These are phyloP conservation scores for Auricularia sp. DNA, from an alignment of 768 basidiomycete species.

Conservation along the genomic window DNA sequence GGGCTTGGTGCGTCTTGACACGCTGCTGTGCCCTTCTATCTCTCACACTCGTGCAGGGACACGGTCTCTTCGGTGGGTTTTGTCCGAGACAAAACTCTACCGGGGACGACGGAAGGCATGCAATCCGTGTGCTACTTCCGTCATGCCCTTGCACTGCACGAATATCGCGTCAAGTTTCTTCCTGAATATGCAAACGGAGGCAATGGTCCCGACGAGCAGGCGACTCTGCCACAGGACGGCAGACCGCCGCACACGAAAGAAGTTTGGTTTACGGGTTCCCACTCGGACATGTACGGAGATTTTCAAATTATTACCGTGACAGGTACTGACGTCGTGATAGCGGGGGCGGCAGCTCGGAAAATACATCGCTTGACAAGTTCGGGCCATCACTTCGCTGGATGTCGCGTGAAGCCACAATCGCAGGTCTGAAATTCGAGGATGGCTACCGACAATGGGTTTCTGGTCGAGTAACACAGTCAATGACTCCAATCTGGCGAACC, in stretches of 20 bases:
- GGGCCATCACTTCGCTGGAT: too few species aligned
- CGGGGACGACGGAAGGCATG: neutral
- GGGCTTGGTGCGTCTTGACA: conserved; percentile 27
- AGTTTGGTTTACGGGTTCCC: neutral
- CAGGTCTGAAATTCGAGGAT: too few species aligned
- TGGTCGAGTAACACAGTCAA: too few species aligned
- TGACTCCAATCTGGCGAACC: too few species aligned
- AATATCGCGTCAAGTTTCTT: neutral
- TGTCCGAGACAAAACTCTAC: neutral
- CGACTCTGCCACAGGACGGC: neutral
- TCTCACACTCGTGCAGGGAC: neutral
- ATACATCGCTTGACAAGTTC: too few species aligned
- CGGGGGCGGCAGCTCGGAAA: too few species aligned
- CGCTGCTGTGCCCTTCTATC: neutral
- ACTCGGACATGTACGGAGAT: neutral
- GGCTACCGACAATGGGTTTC: too few species aligned
- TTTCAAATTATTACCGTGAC: too few species aligned
- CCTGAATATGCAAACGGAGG: neutral
- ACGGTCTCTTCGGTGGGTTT: neutral
- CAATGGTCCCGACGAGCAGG: neutral
- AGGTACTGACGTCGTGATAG: too few species aligned
- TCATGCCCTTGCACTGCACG: neutral
- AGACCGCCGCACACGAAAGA: neutral
- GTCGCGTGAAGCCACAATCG: too few species aligned
- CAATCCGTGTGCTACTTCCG: neutral